These are phyloP conservation scores for Tardiomyces digboiensis DNA, from an alignment of 1,139 yeast species.

Conservation along the genomic window DNA sequence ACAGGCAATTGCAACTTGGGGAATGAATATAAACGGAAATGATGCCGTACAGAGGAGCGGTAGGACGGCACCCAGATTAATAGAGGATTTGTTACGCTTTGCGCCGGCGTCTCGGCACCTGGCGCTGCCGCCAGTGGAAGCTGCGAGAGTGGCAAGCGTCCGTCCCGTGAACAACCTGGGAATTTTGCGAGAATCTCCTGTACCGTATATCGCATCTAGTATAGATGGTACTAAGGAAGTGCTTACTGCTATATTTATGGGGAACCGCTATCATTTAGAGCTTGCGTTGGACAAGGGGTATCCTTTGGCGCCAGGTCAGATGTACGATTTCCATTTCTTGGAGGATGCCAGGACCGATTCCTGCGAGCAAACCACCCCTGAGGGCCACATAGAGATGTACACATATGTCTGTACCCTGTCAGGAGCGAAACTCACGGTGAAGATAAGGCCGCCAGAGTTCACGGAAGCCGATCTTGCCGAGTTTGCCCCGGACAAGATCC, in stretches of 20 bases:
- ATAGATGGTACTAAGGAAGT: not conserved
- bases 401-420: conserved; percentile 13
- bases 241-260: not conserved
- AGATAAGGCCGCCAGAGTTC: conserved; percentile 20
- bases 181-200: not conserved
- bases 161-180: not conserved
- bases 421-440: conserved; percentile 10
- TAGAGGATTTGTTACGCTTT: conserved; percentile 18
- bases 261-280: not conserved
- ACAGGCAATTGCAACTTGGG: no score
- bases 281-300: not conserved
- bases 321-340: not conserved
- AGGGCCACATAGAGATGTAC: conserved; percentile 1
- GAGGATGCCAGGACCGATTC: not conserved
- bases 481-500: conserved; percentile 14
- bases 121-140: conserved; percentile 1
- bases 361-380: not conserved
- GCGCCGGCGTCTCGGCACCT: conserved; percentile 12
- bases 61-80: conserved; percentile 17
- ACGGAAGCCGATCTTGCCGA: conserved; percentile 12
- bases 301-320: conserved; percentile 1
- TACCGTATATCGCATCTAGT: not conserved
- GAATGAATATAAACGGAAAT: not conserved
- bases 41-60: conserved; percentile 3
- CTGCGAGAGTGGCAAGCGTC: not conserved